phyloP scores from a whole-genome alignment of 2,329 filamentous ascomycete species.

The Arthrobotrys sinensis region DNA sequence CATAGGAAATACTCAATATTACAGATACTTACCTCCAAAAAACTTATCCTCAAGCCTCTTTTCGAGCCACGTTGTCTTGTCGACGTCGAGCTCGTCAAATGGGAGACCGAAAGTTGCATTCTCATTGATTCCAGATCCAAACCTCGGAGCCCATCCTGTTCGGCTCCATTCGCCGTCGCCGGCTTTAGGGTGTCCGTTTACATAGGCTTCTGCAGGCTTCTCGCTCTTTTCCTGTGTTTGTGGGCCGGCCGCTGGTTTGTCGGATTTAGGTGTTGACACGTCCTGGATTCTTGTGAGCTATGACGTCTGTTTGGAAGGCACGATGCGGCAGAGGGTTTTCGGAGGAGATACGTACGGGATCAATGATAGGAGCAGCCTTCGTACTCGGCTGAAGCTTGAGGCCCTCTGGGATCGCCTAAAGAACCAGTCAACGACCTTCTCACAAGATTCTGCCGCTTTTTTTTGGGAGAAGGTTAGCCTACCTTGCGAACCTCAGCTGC shows the following conservation, averaged over 20 bases:
- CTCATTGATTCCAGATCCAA: slow-evolving; percentile 71
- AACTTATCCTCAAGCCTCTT: slow-evolving; percentile 87
- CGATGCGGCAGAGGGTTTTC: slow-evolving; percentile 23
- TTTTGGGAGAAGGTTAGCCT: slow-evolving; percentile 2
- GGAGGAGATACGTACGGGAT: slow-evolving; percentile 44
- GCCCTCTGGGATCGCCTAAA: slow-evolving; percentile 41
- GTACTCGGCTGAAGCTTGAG: slow-evolving; percentile 59
- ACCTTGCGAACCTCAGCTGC: slow-evolving; percentile 77
- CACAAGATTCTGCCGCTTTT: not conserved
- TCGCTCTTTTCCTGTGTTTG: slow-evolving; percentile 63
- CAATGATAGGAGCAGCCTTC: slow-evolving; percentile 45
- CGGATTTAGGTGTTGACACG: slow-evolving; percentile 51
- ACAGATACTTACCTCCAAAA: slow-evolving; percentile 78
- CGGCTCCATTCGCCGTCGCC: slow-evolving; percentile 72
- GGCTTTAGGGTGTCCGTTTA: slow-evolving; percentile 71
- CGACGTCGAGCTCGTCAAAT: slow-evolving; percentile 58
- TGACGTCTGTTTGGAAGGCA: slow-evolving; percentile 22
- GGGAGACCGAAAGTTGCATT: slow-evolving; percentile 56
- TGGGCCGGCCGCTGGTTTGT: slow-evolving; percentile 29
- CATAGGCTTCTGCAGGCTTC: slow-evolving; percentile 64
- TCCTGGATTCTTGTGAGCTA: slow-evolving; percentile 34
- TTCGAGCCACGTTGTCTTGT: slow-evolving; percentile 91
- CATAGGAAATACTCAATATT: not conserved
- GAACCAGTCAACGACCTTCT: slow-evolving; percentile 69
- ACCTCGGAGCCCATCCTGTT: slow-evolving; percentile 91